Evolutionary conservation across 2,329 filamentous ascomycete genomes (phyloP).

Genomic region (Scedosporium apiospermum): DNA sequence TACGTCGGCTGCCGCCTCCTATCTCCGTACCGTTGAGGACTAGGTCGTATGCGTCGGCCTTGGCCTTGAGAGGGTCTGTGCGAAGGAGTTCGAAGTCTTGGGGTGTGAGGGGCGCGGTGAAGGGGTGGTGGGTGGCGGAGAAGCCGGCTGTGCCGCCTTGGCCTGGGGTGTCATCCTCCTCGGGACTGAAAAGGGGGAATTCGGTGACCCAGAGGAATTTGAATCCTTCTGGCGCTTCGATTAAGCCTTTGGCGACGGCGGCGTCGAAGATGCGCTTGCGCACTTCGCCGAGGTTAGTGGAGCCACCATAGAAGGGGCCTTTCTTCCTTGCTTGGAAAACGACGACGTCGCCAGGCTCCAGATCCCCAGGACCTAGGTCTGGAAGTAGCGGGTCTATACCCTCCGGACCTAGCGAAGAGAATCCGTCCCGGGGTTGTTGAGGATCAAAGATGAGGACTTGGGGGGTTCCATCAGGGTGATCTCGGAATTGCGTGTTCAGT

Average conservation of each 20-base stretch:
- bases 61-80: constrained; percentile 59
- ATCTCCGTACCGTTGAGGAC: constrained; percentile 93
- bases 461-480: constrained; percentile 66
- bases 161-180: constrained; percentile 49
- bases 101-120: constrained; percentile 71
- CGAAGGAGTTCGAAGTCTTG: constrained; percentile 67
- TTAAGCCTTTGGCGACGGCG: constrained; percentile 53
- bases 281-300: constrained; percentile 61
- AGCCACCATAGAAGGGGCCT: constrained; percentile 59
- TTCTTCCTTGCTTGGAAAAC: constrained; percentile 70
- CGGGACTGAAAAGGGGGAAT: constrained; percentile 87
- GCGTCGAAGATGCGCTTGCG: constrained; percentile 60
- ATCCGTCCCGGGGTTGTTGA: constrained; percentile 59
- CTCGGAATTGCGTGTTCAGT: constrained; percentile 49
- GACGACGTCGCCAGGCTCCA: constrained; percentile 67
- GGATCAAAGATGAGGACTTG: constrained; percentile 67
- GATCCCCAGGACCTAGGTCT: constrained; percentile 11
- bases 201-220: constrained; percentile 77
- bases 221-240: constrained; percentile 41
- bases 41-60: constrained; percentile 88
- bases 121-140: constrained; percentile 86
- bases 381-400: constrained; percentile 3
- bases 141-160: constrained; percentile 77
- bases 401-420: constrained; percentile 57
- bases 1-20: constrained; percentile 85